Percentiles rank a stretch among this genome's conserved stretches.
These are phyloP conservation scores for Nicotiana benthamiana DNA, from an alignment of 257 asterid genomes.

Conservation along the genomic window DNA sequence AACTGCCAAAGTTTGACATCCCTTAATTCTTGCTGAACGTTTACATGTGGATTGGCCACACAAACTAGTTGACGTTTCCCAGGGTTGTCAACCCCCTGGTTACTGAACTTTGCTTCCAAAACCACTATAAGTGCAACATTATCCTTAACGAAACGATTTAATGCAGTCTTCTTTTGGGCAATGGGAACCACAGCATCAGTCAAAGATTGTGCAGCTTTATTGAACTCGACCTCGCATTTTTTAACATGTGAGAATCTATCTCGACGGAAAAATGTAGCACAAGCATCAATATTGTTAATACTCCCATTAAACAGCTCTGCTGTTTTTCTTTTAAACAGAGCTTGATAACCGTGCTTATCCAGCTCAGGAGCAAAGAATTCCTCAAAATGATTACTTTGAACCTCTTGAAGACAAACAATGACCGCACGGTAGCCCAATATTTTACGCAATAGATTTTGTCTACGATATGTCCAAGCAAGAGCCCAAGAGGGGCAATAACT, in stretches of 20 bases:
- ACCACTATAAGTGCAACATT: constrained; percentile 88
- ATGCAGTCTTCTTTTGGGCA: constrained; percentile 70
- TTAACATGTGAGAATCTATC: constrained; percentile 92
- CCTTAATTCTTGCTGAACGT: constrained; percentile 75
- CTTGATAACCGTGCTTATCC: constrained; percentile 96
- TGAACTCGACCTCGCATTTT: constrained; percentile 98
- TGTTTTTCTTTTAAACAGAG: constrained; percentile 67
- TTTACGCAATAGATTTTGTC: constrained; percentile 86
- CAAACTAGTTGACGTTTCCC: constrained; percentile 96
- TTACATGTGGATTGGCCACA: constrained; percentile 97
- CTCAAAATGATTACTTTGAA: constrained; percentile 88
- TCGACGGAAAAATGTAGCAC: constrained; percentile 99
- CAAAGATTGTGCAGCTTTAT: constrained; percentile 95
- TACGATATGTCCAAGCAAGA: constrained; percentile 94
- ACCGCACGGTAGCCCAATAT: constrained; percentile 89
- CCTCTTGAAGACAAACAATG: constrained; percentile 98
- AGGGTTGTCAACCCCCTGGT: constrained; percentile 68
- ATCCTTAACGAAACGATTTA: constrained; percentile 89
- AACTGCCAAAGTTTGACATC: constrained; percentile 99
- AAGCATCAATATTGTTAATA: constrained; percentile 58
- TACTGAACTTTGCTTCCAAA: constrained; percentile 83
- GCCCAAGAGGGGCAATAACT: constrained; percentile 98
- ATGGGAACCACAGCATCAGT: constrained; percentile 76
- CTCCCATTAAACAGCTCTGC: constrained; percentile 79
- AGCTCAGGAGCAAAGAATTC: constrained; percentile 93